Evolutionary conservation across 2,329 filamentous ascomycete species (phyloP).

Genomic region (Xylariaceae sp.): DNA sequence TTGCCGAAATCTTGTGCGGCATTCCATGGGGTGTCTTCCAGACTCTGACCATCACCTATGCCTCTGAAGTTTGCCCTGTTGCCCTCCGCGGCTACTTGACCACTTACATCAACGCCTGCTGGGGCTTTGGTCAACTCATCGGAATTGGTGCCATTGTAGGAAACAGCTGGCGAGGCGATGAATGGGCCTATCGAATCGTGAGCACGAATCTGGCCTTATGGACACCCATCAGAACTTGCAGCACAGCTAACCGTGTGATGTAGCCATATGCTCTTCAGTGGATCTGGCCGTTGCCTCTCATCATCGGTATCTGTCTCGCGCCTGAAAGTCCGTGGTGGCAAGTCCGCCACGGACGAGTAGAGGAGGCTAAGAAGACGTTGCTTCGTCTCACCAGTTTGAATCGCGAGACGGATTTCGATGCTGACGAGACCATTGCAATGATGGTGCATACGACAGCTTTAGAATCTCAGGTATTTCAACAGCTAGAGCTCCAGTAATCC

Average conservation of each 20-base stretch:
- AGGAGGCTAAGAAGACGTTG: slow-evolving; percentile 62
- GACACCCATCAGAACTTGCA: neutral
- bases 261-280: slow-evolving; percentile 66
- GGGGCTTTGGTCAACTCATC: slow-evolving; percentile 69
- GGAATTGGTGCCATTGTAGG: slow-evolving; percentile 67
- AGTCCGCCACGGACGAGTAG: slow-evolving; percentile 59
- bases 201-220: slow-evolving; percentile 4
- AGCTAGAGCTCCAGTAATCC: neutral
- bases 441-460: slow-evolving; percentile 85
- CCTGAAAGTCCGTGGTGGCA: slow-evolving; percentile 73
- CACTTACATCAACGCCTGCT: slow-evolving; percentile 73
- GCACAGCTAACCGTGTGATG: slow-evolving; percentile 11
- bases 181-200: slow-evolving; percentile 59
- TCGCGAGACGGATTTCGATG: slow-evolving; percentile 66
- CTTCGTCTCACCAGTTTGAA: slow-evolving; percentile 59
- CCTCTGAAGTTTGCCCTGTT: slow-evolving; percentile 67
- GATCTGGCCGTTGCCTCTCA: slow-evolving; percentile 68
- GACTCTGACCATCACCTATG: slow-evolving; percentile 58
- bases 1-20: slow-evolving; percentile 58
- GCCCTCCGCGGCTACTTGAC: slow-evolving; percentile 63
- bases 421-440: slow-evolving; percentile 83
- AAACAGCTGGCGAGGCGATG: slow-evolving; percentile 59
- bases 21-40: slow-evolving; percentile 59
- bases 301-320: slow-evolving; percentile 61
- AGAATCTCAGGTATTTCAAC: slow-evolving; percentile 51